Evolutionary conservation across 2,329 filamentous ascomycete genomes (phyloP), one percentile per base, ranked within the genome.

Genomic region (Fusarium decemcellulare): DNA sequence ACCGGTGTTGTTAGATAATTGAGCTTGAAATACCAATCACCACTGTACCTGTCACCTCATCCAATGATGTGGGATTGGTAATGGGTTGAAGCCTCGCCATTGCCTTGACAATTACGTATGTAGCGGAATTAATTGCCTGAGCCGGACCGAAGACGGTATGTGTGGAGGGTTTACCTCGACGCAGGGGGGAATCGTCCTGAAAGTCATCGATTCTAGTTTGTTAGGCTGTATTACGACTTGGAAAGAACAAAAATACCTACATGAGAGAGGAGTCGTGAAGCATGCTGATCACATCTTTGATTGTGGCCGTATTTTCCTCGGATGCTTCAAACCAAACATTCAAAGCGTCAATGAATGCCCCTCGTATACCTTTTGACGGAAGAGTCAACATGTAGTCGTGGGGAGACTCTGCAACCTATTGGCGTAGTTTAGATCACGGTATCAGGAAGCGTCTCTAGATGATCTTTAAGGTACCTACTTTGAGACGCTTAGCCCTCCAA

Each of bases 211-310:
- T 36, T 30, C 62, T 64, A 23, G 29, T 11, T 11, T 12, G 2
- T 46, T 2, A 42, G n/a, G 4, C 12, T 46, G 11, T 2, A 7
- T 11, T 29, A 8, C 36, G 32, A 10, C 3, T 27, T 2, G 11
- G 15, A 11, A 18, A 27, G 6, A 23, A 2, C 3, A 2, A 6
- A 4, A 27, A 11, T 29, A 8, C 52, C 3, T 2, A 63, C 51
- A 65, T 65, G 2, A 65, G 62, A 1, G 62, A 65, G 1, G 62
- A 63, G 6, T 51, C 39, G 1, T 65, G 62, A 0, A 65, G 59
- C 29, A 50, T 65, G 11, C 12, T 18, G 1, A 46, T 48, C 1
- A 65, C 30, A 0, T 23, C 29, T 32, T 65, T 65, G 18, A 65
- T 34, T 0, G 40, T 23, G 0, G 29, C 12, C 1, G 32, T n/a